Evolutionary conservation across 768 basidiomycete species (phyloP).

Genomic region (Cystofilobasidium macerans): DNA sequence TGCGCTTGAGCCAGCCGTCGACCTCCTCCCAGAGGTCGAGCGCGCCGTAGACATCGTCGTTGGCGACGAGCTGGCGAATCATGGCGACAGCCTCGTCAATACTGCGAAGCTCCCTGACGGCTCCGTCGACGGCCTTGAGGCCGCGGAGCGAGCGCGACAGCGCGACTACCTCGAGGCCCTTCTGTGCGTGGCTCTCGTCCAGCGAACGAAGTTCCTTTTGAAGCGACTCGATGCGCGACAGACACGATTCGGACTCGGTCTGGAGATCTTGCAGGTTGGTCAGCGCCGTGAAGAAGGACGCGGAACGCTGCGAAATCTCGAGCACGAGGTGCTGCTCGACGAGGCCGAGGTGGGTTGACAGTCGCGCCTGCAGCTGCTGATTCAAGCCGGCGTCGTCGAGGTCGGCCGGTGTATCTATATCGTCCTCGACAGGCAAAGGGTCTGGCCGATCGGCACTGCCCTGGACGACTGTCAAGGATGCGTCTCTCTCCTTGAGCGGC

Average conservation of each 20-base stretch:
- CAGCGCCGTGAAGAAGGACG: conserved; percentile 92
- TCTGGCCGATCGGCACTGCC: conserved; percentile 15
- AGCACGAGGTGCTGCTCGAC: conserved; percentile 88
- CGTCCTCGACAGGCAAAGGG: neutral
- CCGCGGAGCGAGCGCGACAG: conserved; percentile 45
- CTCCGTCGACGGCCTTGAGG: conserved; percentile 51
- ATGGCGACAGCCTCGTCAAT: conserved; percentile 68
- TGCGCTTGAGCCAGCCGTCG: conserved; percentile 33
- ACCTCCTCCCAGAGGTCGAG: conserved; percentile 44
- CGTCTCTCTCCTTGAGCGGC: neutral
- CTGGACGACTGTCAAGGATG: neutral
- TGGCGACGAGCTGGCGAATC: conserved; percentile 60
- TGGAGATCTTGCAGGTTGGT: conserved; percentile 88
- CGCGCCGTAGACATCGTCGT: conserved; percentile 80
- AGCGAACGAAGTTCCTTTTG: conserved; percentile 62
- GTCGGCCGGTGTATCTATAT: neutral
- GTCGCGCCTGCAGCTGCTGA: conserved; percentile 71
- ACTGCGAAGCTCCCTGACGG: conserved; percentile 53
- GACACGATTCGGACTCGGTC: conserved; percentile 71
- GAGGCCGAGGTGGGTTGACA: conserved; percentile 83
- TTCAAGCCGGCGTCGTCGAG: conserved; percentile 27
- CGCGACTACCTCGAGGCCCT: conserved; percentile 64
- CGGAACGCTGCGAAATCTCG: conserved; percentile 79
- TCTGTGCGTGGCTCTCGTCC: conserved; percentile 62
- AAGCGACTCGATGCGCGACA: conserved; percentile 61